Conservation (phyloP, 1,284 basidiomycete genomes). For the Leccinum griseonigrum region DNA sequence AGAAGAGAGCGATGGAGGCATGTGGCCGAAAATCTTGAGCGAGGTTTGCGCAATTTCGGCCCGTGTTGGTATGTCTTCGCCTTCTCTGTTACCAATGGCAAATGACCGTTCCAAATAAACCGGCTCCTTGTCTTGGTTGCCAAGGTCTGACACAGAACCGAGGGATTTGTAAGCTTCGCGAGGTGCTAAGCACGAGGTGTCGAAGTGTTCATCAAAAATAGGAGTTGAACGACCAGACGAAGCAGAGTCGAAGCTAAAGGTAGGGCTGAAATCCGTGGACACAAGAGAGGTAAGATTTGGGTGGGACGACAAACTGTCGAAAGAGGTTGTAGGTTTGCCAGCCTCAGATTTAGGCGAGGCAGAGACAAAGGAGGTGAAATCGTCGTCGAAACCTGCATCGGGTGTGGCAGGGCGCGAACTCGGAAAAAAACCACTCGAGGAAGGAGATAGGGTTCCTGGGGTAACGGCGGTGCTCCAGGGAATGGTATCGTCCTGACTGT, state of each 20-base stretch:
- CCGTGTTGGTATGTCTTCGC: conserved; percentile 44
- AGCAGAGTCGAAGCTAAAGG: conserved; percentile 25
- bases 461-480: conserved; percentile 31
- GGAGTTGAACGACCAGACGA: conserved; percentile 25
- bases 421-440: conserved; percentile 19
- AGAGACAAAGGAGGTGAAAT: conserved; percentile 71
- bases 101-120: conserved; percentile 15
- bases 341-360: conserved; percentile 38
- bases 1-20: conserved; percentile 19
- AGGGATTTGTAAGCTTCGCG: conserved; percentile 44
- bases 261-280: conserved; percentile 21
- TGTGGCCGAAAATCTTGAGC: conserved; percentile 52
- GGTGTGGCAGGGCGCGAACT: conserved; percentile 23
- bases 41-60: conserved; percentile 54
- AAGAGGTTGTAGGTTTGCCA: conserved; percentile 1
- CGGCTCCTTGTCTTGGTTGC: conserved; percentile 30
- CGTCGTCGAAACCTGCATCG: conserved; percentile 64
- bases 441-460: conserved; percentile 28
- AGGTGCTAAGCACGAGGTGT: conserved; percentile 18
- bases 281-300: conserved; percentile 8
- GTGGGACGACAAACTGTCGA: conserved; percentile 11
- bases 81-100: conserved; percentile 30
- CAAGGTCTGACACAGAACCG: conserved; percentile 49
- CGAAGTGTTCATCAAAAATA: conserved; percentile 18
- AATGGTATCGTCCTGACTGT: conserved; percentile 10